phyloP scores from a whole-genome alignment of 192 early-diverging fungal species.

The Allomyces macrogynus region DNA sequence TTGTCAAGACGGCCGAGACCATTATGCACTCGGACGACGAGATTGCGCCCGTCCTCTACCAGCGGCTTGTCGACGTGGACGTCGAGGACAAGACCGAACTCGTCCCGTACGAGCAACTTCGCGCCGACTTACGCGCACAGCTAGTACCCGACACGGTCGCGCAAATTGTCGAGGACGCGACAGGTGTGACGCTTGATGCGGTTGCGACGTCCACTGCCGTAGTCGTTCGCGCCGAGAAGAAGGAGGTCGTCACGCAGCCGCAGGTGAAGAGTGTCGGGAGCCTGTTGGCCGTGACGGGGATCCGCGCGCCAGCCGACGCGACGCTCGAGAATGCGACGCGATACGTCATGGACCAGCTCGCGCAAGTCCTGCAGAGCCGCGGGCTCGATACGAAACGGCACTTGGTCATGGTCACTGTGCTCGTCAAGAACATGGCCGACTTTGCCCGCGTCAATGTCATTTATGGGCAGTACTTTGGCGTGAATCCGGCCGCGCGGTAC shows the following conservation, averaged over 20 bases:
- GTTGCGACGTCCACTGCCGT: too few relatives aligned
- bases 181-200: neutral
- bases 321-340: neutral
- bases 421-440: neutral
- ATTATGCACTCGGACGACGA: conserved; percentile 65
- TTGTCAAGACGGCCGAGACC: conserved; percentile 49
- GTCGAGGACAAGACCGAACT: conserved; percentile 37
- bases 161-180: neutral
- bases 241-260: neutral
- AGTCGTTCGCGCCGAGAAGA: too few relatives aligned
- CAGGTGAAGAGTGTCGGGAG: neutral
- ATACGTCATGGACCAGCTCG: neutral
- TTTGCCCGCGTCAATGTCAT: neutral
- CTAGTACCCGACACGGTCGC: neutral
- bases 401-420: neutral
- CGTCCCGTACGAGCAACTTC: neutral
- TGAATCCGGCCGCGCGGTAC: neutral
- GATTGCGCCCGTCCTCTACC: conserved; percentile 63
- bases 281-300: neutral
- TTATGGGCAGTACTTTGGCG: neutral
- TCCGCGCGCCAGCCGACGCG: neutral
- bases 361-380: neutral
- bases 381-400: neutral
- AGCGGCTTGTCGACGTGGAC: conserved; percentile 43
- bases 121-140: neutral